Evolutionary conservation across 257 asterid genomes (phyloP).

Genomic region (Lantana camara): DNA sequence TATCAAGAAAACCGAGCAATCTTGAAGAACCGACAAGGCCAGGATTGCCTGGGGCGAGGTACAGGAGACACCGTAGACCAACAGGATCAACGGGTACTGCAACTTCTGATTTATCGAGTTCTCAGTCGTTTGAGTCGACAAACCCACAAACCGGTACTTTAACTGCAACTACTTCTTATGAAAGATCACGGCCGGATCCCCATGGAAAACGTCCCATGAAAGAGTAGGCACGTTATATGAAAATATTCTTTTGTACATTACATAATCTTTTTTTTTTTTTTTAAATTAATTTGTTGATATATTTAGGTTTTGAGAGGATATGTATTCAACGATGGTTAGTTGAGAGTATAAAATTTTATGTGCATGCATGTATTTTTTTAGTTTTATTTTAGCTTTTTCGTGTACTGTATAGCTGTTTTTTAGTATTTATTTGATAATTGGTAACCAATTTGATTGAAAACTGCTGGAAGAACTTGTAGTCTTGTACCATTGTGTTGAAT

Average conservation of each 20-base stretch:
- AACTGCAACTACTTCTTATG: slow-evolving; percentile 41
- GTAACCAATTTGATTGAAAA: too few relatives aligned
- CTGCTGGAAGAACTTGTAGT: too few relatives aligned
- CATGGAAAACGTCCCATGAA: slow-evolving; percentile 34
- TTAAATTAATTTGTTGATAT: slow-evolving; percentile 12
- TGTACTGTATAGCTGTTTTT: too few relatives aligned
- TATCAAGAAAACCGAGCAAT: slow-evolving; percentile 64
- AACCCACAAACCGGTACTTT: slow-evolving; percentile 43
- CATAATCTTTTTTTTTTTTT: not conserved
- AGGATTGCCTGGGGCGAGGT: slow-evolving; percentile 66
- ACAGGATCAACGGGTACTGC: slow-evolving; percentile 41
- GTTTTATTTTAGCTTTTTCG: too few relatives aligned
- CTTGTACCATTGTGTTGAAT: too few relatives aligned
- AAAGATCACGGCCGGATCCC: slow-evolving; percentile 13
- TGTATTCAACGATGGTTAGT: not conserved
- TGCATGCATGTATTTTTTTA: too few relatives aligned
- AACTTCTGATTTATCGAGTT: slow-evolving; percentile 52
- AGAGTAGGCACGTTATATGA: slow-evolving; percentile 28
- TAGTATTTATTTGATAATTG: too few relatives aligned
- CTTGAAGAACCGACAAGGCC: slow-evolving; percentile 86
- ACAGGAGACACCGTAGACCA: slow-evolving; percentile 42
- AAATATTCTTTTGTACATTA: slow-evolving; percentile 33
- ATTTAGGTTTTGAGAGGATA: slow-evolving; percentile 1
- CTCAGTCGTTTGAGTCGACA: slow-evolving; percentile 49
- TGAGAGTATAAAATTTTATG: too few relatives aligned